Conservation (phyloP, 1,139 yeast genomes). For the Saccharomyces uvarum region DNA sequence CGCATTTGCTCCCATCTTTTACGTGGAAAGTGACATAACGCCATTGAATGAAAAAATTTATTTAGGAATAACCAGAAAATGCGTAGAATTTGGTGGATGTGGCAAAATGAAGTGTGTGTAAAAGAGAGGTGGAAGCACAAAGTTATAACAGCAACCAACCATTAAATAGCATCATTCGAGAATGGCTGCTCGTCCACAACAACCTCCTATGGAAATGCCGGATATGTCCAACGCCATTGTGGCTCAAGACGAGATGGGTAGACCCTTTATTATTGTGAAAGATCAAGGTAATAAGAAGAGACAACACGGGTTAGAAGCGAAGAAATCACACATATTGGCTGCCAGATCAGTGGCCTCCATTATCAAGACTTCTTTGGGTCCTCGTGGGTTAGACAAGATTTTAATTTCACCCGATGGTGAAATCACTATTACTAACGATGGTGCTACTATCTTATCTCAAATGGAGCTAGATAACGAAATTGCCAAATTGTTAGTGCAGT, state of each 20-base stretch:
- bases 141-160: not conserved
- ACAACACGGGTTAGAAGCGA: constrained; percentile 90
- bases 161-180: not conserved
- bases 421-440: constrained; percentile 95
- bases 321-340: constrained; percentile 88
- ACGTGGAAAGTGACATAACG: not conserved
- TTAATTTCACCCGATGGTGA: constrained; percentile 92
- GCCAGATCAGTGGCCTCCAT: constrained; percentile 93
- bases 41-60: not conserved
- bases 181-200: constrained; percentile 28
- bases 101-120: not conserved
- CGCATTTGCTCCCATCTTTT: not conserved
- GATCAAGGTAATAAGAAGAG: constrained; percentile 94
- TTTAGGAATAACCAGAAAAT: not conserved
- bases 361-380: constrained; percentile 88
- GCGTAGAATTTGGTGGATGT: not conserved
- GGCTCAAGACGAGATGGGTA: constrained; percentile 98
- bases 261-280: constrained; percentile 94
- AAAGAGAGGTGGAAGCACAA: not conserved
- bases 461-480: constrained; percentile 96
- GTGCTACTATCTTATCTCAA: constrained; percentile 91
- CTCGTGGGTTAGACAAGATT: constrained; percentile 96
- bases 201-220: constrained; percentile 63
- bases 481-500: constrained; percentile 89
- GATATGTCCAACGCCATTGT: constrained; percentile 95